Evolutionary conservation across 805 yeast genomes (phyloP).

Genomic region (Sugiyamaella lignohabitans): DNA sequence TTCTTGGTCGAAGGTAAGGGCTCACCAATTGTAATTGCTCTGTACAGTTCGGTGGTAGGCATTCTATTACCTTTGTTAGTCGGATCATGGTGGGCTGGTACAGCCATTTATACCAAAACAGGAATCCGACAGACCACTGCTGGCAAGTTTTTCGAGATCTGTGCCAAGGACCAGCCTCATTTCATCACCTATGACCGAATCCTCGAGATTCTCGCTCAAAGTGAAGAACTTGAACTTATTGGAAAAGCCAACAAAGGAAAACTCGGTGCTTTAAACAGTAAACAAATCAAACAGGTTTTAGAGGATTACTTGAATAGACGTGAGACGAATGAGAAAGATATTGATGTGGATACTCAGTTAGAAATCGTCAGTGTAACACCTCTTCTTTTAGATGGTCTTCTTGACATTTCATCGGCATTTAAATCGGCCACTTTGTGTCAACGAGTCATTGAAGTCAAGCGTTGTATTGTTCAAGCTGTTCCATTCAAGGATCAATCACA

Average conservation of each 20-base stretch:
- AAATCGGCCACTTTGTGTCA: conserved; percentile 61
- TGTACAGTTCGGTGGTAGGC: conserved; percentile 70
- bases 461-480: conserved; percentile 71
- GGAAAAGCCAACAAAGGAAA: too few species aligned
- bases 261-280: conserved; percentile 39
- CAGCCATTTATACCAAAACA: conserved; percentile 69
- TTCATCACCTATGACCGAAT: conserved; percentile 53
- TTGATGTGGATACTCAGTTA: conserved; percentile 18
- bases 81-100: conserved; percentile 84
- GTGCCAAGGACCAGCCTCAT: conserved; percentile 53
- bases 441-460: conserved; percentile 58
- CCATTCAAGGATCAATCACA: conserved; percentile 41
- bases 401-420: conserved; percentile 77
- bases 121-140: conserved; percentile 87
- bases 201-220: conserved; percentile 50
- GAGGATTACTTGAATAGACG: conserved; percentile 54
- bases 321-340: conserved; percentile 34
- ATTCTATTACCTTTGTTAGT: conserved; percentile 73
- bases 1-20: conserved; percentile 79
- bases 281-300: conserved; percentile 47
- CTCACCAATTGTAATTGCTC: conserved; percentile 55
- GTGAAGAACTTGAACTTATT: conserved; percentile 54
- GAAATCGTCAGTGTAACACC: conserved; percentile 55
- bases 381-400: conserved; percentile 57
- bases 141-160: conserved; percentile 57